Percentiles rank a stretch among this genome's conserved stretches.
phyloP scores from a whole-genome alignment of 2,329 filamentous ascomycete genomes.

The Nannizzia gypsea region DNA sequence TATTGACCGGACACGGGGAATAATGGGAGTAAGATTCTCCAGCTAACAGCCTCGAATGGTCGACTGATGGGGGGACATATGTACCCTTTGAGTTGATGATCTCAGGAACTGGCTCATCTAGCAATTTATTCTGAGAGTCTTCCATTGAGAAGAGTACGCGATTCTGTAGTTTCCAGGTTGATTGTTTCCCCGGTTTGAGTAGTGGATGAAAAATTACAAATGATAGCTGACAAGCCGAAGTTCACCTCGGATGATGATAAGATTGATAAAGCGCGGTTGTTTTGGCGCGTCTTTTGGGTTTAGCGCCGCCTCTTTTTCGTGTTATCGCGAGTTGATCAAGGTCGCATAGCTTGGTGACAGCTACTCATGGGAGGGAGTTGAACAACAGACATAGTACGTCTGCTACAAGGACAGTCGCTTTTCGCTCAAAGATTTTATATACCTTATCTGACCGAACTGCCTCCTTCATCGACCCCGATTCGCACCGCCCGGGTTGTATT shows the following conservation, averaged over 20 bases:
- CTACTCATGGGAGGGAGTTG: background rate
- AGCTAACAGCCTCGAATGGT: conserved; percentile 44
- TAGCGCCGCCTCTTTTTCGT: conserved; percentile 8
- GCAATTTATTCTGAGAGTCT: conserved; percentile 15
- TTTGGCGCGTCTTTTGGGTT: conserved; percentile 10
- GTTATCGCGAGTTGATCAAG: conserved; percentile 9
- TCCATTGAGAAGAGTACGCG: conserved; percentile 21
- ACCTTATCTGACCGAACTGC: background rate
- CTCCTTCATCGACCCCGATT: background rate
- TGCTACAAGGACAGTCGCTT: background rate
- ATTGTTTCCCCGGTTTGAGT: background rate
- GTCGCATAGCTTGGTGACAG: background rate
- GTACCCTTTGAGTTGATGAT: conserved; percentile 21
- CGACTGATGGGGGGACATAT: conserved; percentile 61
- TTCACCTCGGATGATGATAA: background rate
- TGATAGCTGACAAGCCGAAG: background rate
- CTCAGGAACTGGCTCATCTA: conserved; percentile 22
- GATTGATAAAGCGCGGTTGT: background rate
- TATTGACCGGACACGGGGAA: conserved; percentile 53
- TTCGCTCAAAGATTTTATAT: background rate
- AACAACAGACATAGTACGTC: background rate
- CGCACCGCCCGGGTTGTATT: background rate
- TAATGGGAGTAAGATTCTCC: conserved; percentile 62
- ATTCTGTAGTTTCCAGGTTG: background rate
- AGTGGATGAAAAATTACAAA: background rate